Evolutionary conservation across 139 green algal genomes (phyloP), one percentile per base, ranked within the genome.

Genomic region (Desmodesmus armatus): DNA sequence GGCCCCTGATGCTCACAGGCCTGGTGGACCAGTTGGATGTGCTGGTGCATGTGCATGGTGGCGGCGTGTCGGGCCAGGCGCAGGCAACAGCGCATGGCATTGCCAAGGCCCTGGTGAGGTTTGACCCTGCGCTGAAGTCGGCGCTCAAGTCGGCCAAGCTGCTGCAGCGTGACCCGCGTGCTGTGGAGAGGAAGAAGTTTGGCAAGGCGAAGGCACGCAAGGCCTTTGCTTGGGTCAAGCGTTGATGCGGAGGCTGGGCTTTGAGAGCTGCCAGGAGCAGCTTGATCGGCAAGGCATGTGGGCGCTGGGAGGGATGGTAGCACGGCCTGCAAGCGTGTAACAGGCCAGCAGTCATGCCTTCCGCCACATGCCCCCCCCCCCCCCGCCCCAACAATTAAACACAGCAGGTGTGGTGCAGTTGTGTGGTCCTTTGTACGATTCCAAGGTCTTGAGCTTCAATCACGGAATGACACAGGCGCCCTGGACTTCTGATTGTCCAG

Each of bases 161-260:
- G 66, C 89, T 99, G 31, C 95, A 89, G 5, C 89, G 94, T 2
- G 97, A 99, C 87, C 58, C 94, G 11, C 90, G 97, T 3, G 87
- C 95, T 21, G 97, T 99, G 67, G 97, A 99, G 88, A 81, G 96
- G 5, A 99, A 99, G 92, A 99, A 99, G 91, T 93, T 96, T 23
- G 97, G 95, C 29, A 88, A 87, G 51, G 88, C 83, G 6, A 97
- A 97, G 87, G 96, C 95, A 27, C 87, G 94, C 37, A 97, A 96
- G 86, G 91, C 89, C n/a, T 98, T 96, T 88, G 84, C 94, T 43
- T 99, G 94, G 93, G 94, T 98, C 49, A 98, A 98, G 91, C 91
- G 96, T 6, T 98, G 69, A 93, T 27, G 55, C n/a, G n/a, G n/a
- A n/a, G n/a, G n/a, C 29, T 44, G 31, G 31, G 23, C 9, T 72